Evolutionary conservation across 1,284 basidiomycete genomes (phyloP).

Genomic region (Cystobasidiaceae sp.): DNA sequence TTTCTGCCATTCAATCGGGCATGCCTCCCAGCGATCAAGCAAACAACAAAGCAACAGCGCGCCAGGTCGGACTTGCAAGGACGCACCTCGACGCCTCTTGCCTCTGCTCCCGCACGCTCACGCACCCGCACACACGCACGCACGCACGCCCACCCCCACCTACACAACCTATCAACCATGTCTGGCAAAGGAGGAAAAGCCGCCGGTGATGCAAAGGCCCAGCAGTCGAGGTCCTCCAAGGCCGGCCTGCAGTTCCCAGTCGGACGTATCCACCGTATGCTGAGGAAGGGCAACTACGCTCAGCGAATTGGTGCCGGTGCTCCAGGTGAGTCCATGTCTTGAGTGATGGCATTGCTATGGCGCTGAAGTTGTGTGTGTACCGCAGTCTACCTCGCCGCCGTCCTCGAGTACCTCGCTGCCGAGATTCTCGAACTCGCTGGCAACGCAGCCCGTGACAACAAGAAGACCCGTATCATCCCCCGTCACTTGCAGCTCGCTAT

Average conservation of each 20-base stretch:
- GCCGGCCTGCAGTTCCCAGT: conserved; percentile 80
- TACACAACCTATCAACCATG: conserved; percentile 16
- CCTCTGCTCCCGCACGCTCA: too few species aligned
- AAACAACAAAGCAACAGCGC: too few species aligned
- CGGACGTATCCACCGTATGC: conserved; percentile 77
- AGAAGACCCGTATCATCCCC: conserved; percentile 85
- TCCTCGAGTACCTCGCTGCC: conserved; percentile 76
- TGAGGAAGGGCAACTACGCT: conserved; percentile 71
- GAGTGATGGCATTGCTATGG: neutral
- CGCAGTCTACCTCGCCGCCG: conserved; percentile 57
- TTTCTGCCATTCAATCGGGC: too few species aligned
- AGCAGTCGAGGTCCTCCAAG: conserved; percentile 67
- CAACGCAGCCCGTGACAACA: conserved; percentile 65
- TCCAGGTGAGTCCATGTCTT: conserved; percentile 18
- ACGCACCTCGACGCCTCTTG: too few species aligned
- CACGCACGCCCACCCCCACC: neutral
- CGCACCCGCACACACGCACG: too few species aligned
- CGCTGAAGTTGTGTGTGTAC: conserved; percentile 5
- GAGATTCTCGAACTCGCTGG: conserved; percentile 85
- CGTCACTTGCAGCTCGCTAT: conserved; percentile 85
- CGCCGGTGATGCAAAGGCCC: conserved; percentile 25
- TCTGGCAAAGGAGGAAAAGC: conserved; percentile 32
- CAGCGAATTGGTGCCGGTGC: conserved; percentile 32
- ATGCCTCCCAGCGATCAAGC: too few species aligned
- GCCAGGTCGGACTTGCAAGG: too few species aligned